Conservation (phyloP, 345 rosid genomes). For the Gossypium herbaceum region DNA sequence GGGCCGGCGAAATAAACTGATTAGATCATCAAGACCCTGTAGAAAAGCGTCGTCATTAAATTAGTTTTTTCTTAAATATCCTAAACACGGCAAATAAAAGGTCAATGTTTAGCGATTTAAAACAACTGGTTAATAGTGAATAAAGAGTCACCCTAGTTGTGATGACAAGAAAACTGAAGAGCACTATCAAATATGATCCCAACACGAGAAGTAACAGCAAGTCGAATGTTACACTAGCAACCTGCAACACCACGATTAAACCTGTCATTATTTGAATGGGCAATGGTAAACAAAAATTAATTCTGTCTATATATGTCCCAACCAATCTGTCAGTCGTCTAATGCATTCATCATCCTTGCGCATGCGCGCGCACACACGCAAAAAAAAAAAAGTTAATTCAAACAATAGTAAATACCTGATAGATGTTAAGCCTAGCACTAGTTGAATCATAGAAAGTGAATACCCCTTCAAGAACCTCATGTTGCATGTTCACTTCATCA, state of each 20-base stretch:
- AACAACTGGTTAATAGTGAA: constrained; percentile 8
- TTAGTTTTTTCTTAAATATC: background rate
- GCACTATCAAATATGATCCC: constrained; percentile 86
- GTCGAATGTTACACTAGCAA: constrained; percentile 97
- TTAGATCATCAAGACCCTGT: constrained; percentile 94
- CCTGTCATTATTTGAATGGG: background rate
- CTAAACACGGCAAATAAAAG: background rate
- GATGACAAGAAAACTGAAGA: constrained; percentile 88
- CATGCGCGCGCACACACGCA: too few species aligned
- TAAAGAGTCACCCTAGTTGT: constrained; percentile 77
- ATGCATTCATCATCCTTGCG: background rate
- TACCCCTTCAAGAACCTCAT: constrained; percentile 74
- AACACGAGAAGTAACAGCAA: constrained; percentile 81
- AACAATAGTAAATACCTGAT: constrained; percentile 54
- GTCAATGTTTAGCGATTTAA: too few species aligned
- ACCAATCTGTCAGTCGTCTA: background rate
- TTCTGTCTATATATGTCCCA: background rate
- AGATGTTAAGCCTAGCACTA: constrained; percentile 68
- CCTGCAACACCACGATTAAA: constrained; percentile 43
- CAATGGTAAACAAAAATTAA: too few species aligned
- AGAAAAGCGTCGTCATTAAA: constrained; percentile 9
- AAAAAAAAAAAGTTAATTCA: background rate
- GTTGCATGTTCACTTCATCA: constrained; percentile 68
- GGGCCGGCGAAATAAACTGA: constrained; percentile 89
- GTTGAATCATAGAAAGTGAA: constrained; percentile 88